Evolutionary conservation across 306 rosid species (phyloP), one percentile per base, ranked within the genome.

Genomic region (Glycine soja): DNA sequence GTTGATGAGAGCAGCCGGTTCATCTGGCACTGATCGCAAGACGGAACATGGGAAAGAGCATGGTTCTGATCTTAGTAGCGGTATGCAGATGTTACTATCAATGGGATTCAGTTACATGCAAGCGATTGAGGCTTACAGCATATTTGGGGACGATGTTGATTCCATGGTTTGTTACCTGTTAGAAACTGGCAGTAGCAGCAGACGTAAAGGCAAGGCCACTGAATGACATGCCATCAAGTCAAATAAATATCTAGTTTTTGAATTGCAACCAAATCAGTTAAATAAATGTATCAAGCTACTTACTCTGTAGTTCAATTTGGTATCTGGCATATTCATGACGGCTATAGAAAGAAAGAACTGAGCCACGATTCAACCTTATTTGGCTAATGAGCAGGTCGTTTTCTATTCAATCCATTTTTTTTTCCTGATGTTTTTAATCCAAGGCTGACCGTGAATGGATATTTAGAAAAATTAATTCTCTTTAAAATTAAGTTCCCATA

Each of bases 31-130:
- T 43, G 93, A 83, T 76, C 48, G 82, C 8, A 90, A 86, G 86
- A 64, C 18, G 58, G 88, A 72, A 66, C 14, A 72, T 6, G 89
- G 82, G 50, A 81, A 76, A 81, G 95, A 89, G 67, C 85, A 70
- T 74, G 87, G 80, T 53, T 81, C 80, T 7, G 84, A 72, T 71
- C 85, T 90, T 6, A 91, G 99, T 88, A 89, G 87, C 54, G 80
- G 98, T 38, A 85, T 93, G 85, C 90, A 85, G 78, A 83, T 89
- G 10, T 75, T 92, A 76, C 81, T 95, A 7, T 89, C 98, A 0
- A 95, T 95, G 99, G 99, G 99, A 52, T 95, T 95, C 85, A 83
- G 90, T 82, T 93, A 95, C 81, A 86, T 93, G 16, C 98, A 92
- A 90, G 96, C 85, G 11, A 86, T 90, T 0, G 98, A 95, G 82